Evolutionary conservation across 78 protist species (phyloP).

Genomic region (Isochrysis galbana): DNA sequence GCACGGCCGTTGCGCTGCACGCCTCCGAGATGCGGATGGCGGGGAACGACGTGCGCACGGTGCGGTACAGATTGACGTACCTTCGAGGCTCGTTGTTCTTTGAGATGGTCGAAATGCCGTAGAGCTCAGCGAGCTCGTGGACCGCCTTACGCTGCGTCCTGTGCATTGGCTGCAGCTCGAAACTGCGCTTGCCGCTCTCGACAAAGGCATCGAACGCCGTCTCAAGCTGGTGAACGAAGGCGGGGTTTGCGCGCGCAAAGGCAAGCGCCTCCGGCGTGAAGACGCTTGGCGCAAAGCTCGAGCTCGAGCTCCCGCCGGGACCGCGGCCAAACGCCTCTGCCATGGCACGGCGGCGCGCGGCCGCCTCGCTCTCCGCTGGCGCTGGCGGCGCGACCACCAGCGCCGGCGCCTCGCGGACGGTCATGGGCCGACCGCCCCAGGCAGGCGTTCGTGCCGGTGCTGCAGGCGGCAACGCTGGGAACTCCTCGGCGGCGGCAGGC

Average conservation of each 20-base stretch:
- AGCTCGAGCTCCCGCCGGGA: neutral
- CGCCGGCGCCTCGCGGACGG: neutral
- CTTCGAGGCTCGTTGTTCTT: neutral
- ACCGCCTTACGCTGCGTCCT: neutral
- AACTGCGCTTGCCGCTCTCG: neutral
- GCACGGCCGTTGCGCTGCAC: neutral
- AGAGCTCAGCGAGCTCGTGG: neutral
- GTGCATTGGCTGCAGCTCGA: neutral
- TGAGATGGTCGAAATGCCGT: neutral
- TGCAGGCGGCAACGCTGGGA: neutral
- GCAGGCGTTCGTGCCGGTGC: neutral
- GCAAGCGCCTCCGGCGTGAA: neutral
- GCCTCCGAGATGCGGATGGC: neutral
- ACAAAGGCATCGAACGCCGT: neutral
- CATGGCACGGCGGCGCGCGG: neutral
- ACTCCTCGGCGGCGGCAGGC: neutral
- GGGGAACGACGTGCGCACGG: neutral
- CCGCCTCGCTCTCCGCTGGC: neutral
- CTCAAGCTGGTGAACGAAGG: neutral
- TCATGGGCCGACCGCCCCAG: neutral
- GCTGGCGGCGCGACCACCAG: neutral
- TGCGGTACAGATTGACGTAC: neutral
- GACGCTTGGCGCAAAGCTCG: neutral
- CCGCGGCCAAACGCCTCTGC: neutral
- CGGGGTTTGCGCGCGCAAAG: neutral